Evolutionary conservation across 1,139 yeast species (phyloP), one percentile per base, ranked within the genome.

Genomic region (Hyphopichia burtonii): DNA sequence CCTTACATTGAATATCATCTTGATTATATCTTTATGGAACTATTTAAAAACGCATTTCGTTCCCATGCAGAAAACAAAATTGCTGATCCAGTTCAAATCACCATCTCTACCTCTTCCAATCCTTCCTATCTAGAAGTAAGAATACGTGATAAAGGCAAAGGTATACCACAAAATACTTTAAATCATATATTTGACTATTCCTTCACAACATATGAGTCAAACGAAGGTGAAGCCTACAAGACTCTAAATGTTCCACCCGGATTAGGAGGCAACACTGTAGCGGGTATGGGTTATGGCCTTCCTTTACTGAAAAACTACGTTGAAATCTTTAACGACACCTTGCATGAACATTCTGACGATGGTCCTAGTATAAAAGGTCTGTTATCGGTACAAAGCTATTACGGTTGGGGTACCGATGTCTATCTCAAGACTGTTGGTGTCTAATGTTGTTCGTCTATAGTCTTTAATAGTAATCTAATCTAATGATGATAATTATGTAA

Each of bases 241-340:
- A 74, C 86, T 0, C 63, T 82, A 43, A 86, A 86, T 53, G 78
- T 79, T 16, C 82, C 87, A 16, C 94, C 94, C 0, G 94, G 90
- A 0, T 62, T 56, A 31, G 86, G 84, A 1, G 83, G 85, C 0
- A 80, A 84, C 53, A 76, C 81, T 6, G 88, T 90, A 28, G 96
- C 97, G 0, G 99, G 99, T 0, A 85, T 93, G 87, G 99, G 99
- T 0, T 91, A 89, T 58, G 99, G 99, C 0, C 65, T 91, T 41
- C 98, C 98, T 1, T 68, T 91, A 46, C 87, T 93, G 66, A 78
- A 80, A 55, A 68, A 68, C 47, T 73, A 73, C 51, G 63, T 71
- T n/a, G 77, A 73, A 50, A 66, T 69, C 2, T 73, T 73, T 50
- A 71, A 71, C 45, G 71, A 67, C 33, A 61, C 71, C 3, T 44